Base-by-base conservation (phyloP, 768 basidiomycete species). In the Tubosaeta sp. region DNA sequence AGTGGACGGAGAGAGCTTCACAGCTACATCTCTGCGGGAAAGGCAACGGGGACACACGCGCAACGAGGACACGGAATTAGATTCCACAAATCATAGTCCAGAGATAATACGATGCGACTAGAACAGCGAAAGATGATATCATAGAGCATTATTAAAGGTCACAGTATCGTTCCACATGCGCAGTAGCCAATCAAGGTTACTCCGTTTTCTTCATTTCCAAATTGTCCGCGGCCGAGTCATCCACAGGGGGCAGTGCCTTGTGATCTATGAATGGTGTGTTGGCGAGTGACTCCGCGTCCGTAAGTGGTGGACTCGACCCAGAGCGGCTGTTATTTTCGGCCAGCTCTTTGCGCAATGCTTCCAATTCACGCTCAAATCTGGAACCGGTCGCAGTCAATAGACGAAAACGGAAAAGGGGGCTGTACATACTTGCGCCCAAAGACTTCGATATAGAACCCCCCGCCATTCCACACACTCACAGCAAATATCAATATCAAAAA, bases 381-480 rank as follows among this genome's bases (percentile, higher is more conserved):
- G 1, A 12, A 46, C 34, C 38, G 48, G 46, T 53, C 19, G 25
- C 19, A 48, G 42, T 60, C 31, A 56, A 49, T 22, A 16, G 41
- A 50, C 4, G 30, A 41, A 46, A 10, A 24, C 18, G 25, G 38
- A 10, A 38, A 49, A 10, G n/a, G 3, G 24, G 54, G 52, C 51
- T 52, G 44, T 22, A 80, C 90, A 59, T 56, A 94, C 94, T 96
- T 95, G 71, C 94, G 83, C 25, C 94, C 94, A 64, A 95, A 96
- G 18, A 96, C 94, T 67, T 96, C 94, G 48, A 96, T 94, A 67
- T 96, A 96, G 75, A 86, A 96, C 2, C 90, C 90, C 21, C 89
- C 93, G 10, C 94, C 94, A 64, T 97, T 98, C 94, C 94, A 98
- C 0, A 88, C 92, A 52, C 88, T 88, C 40, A 93, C 90, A 14